Percentiles rank a stretch among this genome's conserved stretches.
phyloP scores from a whole-genome alignment of 805 yeast genomes.

The Grigorovia jiainica region DNA sequence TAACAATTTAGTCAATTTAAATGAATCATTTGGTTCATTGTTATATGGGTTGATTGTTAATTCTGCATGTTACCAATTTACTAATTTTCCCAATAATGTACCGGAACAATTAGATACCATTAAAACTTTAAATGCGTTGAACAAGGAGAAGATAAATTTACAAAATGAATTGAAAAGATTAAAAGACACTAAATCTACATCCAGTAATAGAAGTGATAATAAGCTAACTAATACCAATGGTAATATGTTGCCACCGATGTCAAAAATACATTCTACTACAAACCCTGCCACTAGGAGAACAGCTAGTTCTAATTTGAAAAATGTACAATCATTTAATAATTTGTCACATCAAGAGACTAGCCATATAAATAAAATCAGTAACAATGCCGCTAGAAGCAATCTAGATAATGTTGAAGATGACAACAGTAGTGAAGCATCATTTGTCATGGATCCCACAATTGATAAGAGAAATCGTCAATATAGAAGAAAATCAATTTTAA shows the following conservation, averaged over 20 bases:
- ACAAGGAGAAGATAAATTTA: constrained; percentile 13
- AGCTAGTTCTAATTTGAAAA: neutral
- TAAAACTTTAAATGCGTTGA: constrained; percentile 13
- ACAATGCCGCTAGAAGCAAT: neutral
- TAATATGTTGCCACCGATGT: neutral
- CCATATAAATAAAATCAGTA: neutral
- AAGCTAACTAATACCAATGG: neutral
- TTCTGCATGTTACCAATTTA: constrained; percentile 80
- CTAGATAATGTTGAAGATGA: constrained; percentile 12
- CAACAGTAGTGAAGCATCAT: constrained; percentile 28
- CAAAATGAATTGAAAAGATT: constrained; percentile 4
- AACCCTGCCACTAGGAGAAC: too few relatives aligned
- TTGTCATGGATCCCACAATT: constrained; percentile 23
- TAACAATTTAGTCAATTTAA: constrained; percentile 52
- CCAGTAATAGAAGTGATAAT: neutral
- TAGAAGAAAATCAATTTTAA: constrained; percentile 27
- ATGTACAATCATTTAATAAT: neutral
- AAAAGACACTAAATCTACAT: neutral
- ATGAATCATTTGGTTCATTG: constrained; percentile 70
- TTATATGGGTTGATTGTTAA: constrained; percentile 74
- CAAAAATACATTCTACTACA: too few relatives aligned
- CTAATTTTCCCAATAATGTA: constrained; percentile 22
- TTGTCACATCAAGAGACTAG: neutral
- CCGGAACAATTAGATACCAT: constrained; percentile 18
- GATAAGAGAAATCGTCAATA: constrained; percentile 9